Base-by-base conservation (phyloP, 1,284 basidiomycete species). In the Jaminaea rosea region DNA sequence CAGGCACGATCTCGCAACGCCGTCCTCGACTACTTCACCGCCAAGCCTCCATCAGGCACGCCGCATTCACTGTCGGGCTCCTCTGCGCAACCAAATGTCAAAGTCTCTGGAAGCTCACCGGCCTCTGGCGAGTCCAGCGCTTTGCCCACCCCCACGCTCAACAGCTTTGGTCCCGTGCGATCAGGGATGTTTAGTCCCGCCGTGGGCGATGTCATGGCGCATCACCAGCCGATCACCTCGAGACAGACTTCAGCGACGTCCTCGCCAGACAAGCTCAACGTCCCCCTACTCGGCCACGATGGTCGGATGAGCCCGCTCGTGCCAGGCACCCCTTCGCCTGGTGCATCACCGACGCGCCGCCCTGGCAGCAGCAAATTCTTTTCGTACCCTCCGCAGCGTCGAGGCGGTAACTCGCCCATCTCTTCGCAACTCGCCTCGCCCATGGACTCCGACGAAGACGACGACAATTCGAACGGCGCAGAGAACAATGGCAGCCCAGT, bases 11-110 rank as follows among this genome's bases (percentile, higher is more conserved):
- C 27, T 42, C 60, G 67, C 26, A 62, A 63, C 21, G 63, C 67
- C 13, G 65, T 66, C 27, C 57, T 68, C 28, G 65, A 68, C 49
- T 70, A 68, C 60, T 68, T 68, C 46, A 69, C 63, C 6, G 56
- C 64, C 0, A 63, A 56, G 37, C 62, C 65, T 0, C 29, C 61
- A 4, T 50, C 59, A 2, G 23, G 24, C 17, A 41, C 41, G 10
- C 19, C 49, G 2, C 34, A 53, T 23, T 53, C 56, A 34, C 56
- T 53, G 2, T 49, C 55, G 26, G 56, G 55, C n/a, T 56, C 56
- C 2, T 47, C 56, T 9, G 55, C 57, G 13, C 11, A 17, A 13
- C 39, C 39, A 5, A 6, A 2, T 39, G 52, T 59, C 23, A 34
- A 55, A 27, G 60, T 60, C 41, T 29, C 32, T 26, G 53, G 56